These are phyloP conservation scores for Adansonia madagascariensis DNA, from an alignment of 441 rosid genomes.

Conservation along the genomic window DNA sequence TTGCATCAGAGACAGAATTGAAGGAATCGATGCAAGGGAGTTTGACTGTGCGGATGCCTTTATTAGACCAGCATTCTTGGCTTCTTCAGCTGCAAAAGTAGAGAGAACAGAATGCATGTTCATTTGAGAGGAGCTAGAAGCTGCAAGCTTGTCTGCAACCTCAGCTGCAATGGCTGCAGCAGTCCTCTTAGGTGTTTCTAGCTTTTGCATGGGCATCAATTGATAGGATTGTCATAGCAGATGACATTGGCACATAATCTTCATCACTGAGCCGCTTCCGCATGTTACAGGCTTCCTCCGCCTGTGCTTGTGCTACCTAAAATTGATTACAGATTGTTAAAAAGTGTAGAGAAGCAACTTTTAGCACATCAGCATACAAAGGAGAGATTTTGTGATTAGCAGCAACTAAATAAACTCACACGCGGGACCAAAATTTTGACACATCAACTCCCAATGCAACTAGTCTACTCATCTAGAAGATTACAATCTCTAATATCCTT, in stretches of 20 bases:
- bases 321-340: slow-evolving; percentile 16
- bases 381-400: not conserved
- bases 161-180: slow-evolving; percentile 93
- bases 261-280: slow-evolving; percentile 51
- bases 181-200: slow-evolving; percentile 59
- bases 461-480: slow-evolving; percentile 10
- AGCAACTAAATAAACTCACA: not conserved
- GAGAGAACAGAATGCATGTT: slow-evolving; percentile 92
- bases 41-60: slow-evolving; percentile 36
- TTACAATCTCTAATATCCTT: not conserved
- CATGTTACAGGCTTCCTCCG: slow-evolving; percentile 62
- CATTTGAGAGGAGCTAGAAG: slow-evolving; percentile 88
- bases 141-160: slow-evolving; percentile 86
- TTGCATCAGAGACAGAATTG: slow-evolving; percentile 27
- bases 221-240: slow-evolving; percentile 26
- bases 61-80: slow-evolving; percentile 55
- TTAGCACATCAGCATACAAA: not conserved
- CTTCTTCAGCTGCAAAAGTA: slow-evolving; percentile 88
- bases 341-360: not conserved
- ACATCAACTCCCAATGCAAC: slow-evolving; percentile 2
- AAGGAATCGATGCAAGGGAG: slow-evolving; percentile 23
- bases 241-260: slow-evolving; percentile 41
- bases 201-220: slow-evolving; percentile 36
- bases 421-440: slow-evolving; percentile 2
- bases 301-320: slow-evolving; percentile 80